phyloP scores from a whole-genome alignment of 257 asterid species.

The Plectranthus barbatus region DNA sequence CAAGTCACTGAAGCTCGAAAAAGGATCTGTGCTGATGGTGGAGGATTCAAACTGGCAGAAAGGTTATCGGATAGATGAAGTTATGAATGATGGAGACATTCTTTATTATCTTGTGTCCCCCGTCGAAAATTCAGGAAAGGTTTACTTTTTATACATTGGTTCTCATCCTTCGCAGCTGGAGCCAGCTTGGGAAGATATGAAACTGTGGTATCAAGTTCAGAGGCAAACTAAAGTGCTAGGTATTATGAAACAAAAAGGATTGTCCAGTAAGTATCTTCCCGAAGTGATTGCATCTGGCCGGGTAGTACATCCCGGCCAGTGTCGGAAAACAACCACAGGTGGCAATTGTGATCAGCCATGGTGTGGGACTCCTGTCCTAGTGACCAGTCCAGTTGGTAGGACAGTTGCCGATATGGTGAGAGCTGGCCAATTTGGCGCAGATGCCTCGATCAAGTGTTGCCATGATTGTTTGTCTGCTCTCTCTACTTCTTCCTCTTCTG shows the following conservation, averaged over 20 bases:
- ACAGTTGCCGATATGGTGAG: constrained; percentile 70
- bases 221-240: constrained; percentile 88
- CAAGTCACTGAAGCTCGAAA: constrained; percentile 57
- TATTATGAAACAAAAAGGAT: constrained; percentile 76
- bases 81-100: constrained; percentile 65
- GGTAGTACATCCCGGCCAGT: constrained; percentile 71
- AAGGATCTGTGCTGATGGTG: constrained; percentile 57
- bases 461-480: constrained; percentile 91
- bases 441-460: constrained; percentile 84
- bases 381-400: constrained; percentile 79
- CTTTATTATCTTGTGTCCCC: constrained; percentile 51
- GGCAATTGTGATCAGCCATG: constrained; percentile 70
- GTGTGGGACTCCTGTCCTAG: constrained; percentile 82
- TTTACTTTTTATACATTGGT: constrained; percentile 63
- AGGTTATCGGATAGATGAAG: constrained; percentile 57
- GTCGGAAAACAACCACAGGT: constrained; percentile 48
- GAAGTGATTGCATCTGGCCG: constrained; percentile 72
- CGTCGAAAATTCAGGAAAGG: constrained; percentile 51
- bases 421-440: constrained; percentile 50
- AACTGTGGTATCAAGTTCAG: constrained; percentile 92
- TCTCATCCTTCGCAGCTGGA: constrained; percentile 90
- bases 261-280: constrained; percentile 78
- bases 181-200: constrained; percentile 98
- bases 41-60: constrained; percentile 68
- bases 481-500: constrained; percentile 56